A percentile compares a stretch with the other conserved stretches of the same genome.
Conservation (phyloP, 208 protist genomes). For the Crithidia brevicula region DNA sequence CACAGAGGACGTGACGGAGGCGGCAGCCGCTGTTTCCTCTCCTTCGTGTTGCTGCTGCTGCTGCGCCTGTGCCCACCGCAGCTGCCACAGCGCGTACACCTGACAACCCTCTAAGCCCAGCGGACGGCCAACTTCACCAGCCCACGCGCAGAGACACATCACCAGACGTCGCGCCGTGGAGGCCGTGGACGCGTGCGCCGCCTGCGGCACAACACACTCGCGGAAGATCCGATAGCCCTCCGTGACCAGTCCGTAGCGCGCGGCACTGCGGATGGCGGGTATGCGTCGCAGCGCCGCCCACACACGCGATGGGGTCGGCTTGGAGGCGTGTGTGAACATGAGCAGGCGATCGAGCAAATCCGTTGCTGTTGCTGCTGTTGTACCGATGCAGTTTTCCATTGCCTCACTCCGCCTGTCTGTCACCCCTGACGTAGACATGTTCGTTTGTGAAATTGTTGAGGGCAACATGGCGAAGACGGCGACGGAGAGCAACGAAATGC, state of each 20-base stretch:
- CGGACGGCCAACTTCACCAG: conserved; percentile 29
- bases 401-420: too few species aligned
- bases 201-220: conserved; percentile 21
- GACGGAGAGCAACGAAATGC: conserved; percentile 50
- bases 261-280: conserved; percentile 5
- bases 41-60: not conserved
- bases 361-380: not conserved
- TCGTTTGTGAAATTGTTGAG: not conserved
- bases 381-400: not conserved
- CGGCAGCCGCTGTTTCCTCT: not conserved
- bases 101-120: conserved; percentile 26
- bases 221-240: conserved; percentile 32
- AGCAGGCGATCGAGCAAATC: conserved; percentile 14
- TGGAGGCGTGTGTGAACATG: conserved; percentile 4
- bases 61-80: conserved; percentile 27
- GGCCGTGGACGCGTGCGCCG: not conserved
- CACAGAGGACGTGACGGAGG: not conserved
- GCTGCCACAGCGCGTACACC: conserved; percentile 30
- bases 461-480: conserved; percentile 19
- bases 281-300: conserved; percentile 27
- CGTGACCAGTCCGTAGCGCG: conserved; percentile 46
- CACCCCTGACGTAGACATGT: too few species aligned
- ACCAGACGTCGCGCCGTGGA: conserved; percentile 32
- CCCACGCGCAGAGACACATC: conserved; percentile 32
- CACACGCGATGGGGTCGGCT: conserved; percentile 1